Conservation (phyloP, 345 rosid species). For the Eutrema japonicum region DNA sequence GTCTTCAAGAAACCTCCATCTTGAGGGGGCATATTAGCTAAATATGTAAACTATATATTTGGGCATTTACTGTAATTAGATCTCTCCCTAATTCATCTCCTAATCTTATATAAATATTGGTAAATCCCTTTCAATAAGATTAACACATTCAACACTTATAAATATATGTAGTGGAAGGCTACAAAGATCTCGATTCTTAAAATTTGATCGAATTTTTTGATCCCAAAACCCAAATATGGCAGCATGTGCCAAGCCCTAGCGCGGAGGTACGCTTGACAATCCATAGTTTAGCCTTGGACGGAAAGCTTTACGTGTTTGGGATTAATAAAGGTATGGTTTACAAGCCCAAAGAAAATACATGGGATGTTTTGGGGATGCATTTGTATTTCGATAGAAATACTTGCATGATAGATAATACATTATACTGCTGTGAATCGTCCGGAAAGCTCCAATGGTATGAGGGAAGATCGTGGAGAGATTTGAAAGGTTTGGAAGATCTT, state of each 20-base stretch:
- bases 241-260: not conserved
- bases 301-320: conserved; percentile 15
- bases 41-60: no score
- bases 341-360: not conserved
- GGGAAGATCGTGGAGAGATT: conserved; percentile 49
- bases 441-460: conserved; percentile 41
- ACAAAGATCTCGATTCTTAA: not conserved
- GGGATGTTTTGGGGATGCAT: conserved; percentile 48
- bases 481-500: conserved; percentile 53
- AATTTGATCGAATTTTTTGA: not conserved
- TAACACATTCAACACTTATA: no score
- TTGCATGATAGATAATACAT: conserved; percentile 56
- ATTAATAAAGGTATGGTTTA: not conserved
- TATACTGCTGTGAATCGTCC: conserved; percentile 51
- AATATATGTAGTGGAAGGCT: not conserved
- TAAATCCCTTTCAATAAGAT: no score
- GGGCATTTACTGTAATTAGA: no score
- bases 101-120: no score
- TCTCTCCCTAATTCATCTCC: no score
- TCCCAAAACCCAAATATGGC: conserved; percentile 13
- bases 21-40: no score
- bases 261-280: not conserved
- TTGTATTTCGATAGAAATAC: conserved; percentile 20
- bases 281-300: not conserved
- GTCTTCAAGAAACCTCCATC: no score